These are phyloP conservation scores for Lecanosticta acicola DNA, from an alignment of 2,329 filamentous ascomycete genomes.

Conservation along the genomic window DNA sequence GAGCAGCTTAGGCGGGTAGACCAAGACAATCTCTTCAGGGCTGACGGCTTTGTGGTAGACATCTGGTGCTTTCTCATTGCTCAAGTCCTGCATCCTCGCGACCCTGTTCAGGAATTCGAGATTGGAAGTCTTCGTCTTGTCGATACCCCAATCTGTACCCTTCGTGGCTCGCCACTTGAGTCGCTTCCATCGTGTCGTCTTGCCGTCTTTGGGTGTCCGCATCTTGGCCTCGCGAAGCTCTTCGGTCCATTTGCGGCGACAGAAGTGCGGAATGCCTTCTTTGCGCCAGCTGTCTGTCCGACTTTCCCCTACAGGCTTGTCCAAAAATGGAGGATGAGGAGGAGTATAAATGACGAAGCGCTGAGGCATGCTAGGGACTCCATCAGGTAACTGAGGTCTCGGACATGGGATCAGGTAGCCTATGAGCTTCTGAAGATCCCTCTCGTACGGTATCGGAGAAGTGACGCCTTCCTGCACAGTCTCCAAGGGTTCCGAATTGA, in stretches of 20 bases:
- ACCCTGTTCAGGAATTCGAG: conserved; percentile 43
- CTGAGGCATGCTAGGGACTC: conserved; percentile 20
- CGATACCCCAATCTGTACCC: conserved; percentile 39
- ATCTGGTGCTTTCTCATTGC: conserved; percentile 28
- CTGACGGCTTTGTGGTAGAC: conserved; percentile 34
- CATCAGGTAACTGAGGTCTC: conserved; percentile 32
- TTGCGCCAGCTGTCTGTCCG: conserved; percentile 24
- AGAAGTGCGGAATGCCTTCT: conserved; percentile 39
- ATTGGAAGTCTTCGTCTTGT: conserved; percentile 37
- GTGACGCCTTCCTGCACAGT: conserved; percentile 5
- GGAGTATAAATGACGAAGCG: conserved; percentile 45
- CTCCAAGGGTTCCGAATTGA: neutral
- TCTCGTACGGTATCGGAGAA: conserved; percentile 35
- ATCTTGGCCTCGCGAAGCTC: conserved; percentile 41
- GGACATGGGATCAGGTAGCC: conserved; percentile 43
- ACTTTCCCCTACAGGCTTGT: conserved; percentile 36
- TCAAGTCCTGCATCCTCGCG: conserved; percentile 16
- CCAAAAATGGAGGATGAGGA: conserved; percentile 37
- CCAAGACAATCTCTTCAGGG: conserved; percentile 38
- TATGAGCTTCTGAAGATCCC: conserved; percentile 38
- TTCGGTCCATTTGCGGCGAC: conserved; percentile 43
- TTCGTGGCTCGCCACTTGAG: conserved; percentile 39
- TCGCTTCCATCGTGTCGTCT: conserved; percentile 39
- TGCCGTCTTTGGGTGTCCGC: conserved; percentile 32
- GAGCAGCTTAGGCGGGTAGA: conserved; percentile 33